Evolutionary conservation across 371 early-diverging fungal genomes (phyloP), one percentile per base, ranked within the genome.

Genomic region (Rhizopus sp.): DNA sequence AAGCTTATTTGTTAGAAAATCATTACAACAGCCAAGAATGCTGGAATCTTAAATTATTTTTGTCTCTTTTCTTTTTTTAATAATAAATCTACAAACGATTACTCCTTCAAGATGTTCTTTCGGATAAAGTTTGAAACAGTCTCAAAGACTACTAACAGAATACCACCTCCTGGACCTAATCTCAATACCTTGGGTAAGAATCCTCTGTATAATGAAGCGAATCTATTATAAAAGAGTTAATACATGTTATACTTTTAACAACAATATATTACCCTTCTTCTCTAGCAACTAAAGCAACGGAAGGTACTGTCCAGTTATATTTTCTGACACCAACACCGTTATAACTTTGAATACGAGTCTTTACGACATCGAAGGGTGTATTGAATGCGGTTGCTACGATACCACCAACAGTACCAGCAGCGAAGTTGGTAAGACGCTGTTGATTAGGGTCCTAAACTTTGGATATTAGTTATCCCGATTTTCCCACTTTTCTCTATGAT

Each of bases 321-420:
- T 88, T 91, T 40, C 72, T 69, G 7, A 79, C 72, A 9, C 81
- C 80, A 32, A 70, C 77, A 40, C 83, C 83, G 31, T 82, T 71
- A 65, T 95, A 86, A 69, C 89, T 90, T 77, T 98, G 98, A 48
- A 98, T 87, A 59, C 98, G 85, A 1, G 97, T 94, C 85, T 98
- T 98, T 58, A 95, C 95, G 32, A 98, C 98, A 78, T 98, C 98
- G 52, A 95, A 89, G 7, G 98, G 97, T 29, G 96, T 97, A 78
- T 98, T 98, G 53, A 95, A 66, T 42, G 92, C 82, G 10, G 98
- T 98, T 39, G 95, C 98, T 55, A 94, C 80, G 16, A 95, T 95
- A 50, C 98, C 98, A 62, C 98, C 98, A 63, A 96, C 83, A 13
- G 94, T 81, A 52, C 98, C 98, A 57, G 97, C 95, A 46, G 88